Conservation (phyloP, 1,139 yeast genomes). For the Sugiyamaella grinbergsii region DNA sequence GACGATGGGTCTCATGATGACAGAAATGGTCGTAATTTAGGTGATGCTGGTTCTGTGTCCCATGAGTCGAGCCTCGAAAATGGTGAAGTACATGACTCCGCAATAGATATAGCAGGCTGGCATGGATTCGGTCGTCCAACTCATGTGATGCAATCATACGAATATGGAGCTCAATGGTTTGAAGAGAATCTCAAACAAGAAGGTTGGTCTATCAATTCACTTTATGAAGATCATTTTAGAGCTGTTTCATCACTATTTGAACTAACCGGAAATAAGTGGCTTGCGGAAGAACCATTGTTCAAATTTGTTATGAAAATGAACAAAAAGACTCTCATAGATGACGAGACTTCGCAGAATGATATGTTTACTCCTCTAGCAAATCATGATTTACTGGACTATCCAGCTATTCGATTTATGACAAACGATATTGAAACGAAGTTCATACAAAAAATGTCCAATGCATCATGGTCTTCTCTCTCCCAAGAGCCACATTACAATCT, state of each 20-base stretch:
- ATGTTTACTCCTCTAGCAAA: not conserved
- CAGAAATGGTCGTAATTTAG: slow-evolving; percentile 15
- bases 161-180: slow-evolving; percentile 31
- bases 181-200: slow-evolving; percentile 50
- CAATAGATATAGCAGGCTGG: too few species aligned
- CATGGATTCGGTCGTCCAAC: not conserved
- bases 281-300: slow-evolving; percentile 46
- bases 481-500: slow-evolving; percentile 26
- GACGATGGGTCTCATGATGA: not conserved
- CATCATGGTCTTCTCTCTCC: slow-evolving; percentile 25
- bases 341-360: slow-evolving; percentile 1
- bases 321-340: slow-evolving; percentile 4
- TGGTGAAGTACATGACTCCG: too few species aligned
- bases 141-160: slow-evolving; percentile 25
- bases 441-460: slow-evolving; percentile 22
- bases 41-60: slow-evolving; percentile 16
- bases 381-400: slow-evolving; percentile 16
- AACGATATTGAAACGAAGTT: slow-evolving; percentile 31
- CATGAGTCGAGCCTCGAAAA: too few species aligned
- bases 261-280: slow-evolving; percentile 51
- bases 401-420: slow-evolving; percentile 29
- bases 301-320: slow-evolving; percentile 26
- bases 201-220: slow-evolving; percentile 57
- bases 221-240: slow-evolving; percentile 49
- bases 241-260: slow-evolving; percentile 52